Evolutionary conservation across 1,284 basidiomycete genomes (phyloP).

Genomic region (Leccinum cinnamomeum): DNA sequence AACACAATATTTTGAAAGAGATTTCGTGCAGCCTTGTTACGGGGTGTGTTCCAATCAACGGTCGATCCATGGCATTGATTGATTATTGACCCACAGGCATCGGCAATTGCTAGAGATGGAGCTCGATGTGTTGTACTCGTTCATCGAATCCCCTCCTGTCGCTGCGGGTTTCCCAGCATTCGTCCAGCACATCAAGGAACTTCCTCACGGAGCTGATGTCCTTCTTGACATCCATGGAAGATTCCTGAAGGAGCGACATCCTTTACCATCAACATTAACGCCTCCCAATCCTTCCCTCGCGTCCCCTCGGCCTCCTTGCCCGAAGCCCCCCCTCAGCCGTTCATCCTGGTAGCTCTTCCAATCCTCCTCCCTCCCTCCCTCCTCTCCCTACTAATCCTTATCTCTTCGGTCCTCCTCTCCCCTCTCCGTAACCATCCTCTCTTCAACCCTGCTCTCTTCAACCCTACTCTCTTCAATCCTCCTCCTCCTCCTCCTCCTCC

Average conservation of each 20-base stretch:
- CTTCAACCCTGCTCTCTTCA: neutral
- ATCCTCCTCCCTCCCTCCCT: neutral
- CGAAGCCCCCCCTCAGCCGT: neutral
- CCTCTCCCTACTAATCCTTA: neutral
- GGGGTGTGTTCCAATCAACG: no score
- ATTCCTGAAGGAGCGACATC: neutral
- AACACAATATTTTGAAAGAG: no score
- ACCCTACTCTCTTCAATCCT: no score
- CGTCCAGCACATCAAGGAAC: neutral
- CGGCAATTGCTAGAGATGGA: no score
- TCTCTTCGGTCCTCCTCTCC: neutral
- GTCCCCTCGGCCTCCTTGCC: neutral
- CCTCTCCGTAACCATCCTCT: neutral
- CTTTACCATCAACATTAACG: neutral
- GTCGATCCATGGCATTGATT: no score
- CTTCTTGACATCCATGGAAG: neutral
- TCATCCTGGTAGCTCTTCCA: neutral
- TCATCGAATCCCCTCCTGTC: no score
- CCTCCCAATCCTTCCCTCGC: neutral
- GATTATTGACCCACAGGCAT: no score
- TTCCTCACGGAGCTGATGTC: neutral
- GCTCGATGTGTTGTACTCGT: no score
- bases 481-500: neutral
- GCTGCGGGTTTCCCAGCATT: no score
- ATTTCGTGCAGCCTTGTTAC: no score